Evolutionary conservation across 2,329 filamentous ascomycete species (phyloP).

Genomic region (Botrytis fabae): DNA sequence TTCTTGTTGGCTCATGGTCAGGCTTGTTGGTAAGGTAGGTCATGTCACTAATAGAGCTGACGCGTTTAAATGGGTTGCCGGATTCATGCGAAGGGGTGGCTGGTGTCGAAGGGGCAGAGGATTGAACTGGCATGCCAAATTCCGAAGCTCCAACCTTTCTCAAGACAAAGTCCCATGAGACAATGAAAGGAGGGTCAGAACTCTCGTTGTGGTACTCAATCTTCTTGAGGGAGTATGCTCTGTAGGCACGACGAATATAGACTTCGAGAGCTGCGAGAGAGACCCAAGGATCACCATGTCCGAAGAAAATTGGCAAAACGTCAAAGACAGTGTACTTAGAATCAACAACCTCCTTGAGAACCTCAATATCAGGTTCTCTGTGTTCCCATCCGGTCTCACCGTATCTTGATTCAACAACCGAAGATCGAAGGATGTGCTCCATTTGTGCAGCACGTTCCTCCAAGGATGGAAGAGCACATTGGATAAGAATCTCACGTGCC

Average conservation of each 20-base stretch:
- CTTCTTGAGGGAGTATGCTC: conserved; percentile 87
- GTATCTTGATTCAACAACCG: conserved; percentile 94
- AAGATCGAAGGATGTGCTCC: conserved; percentile 96
- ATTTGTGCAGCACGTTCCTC: conserved; percentile 95
- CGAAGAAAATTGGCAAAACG: conserved; percentile 92
- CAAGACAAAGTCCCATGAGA: conserved; percentile 95
- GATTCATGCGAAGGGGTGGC: conserved; percentile 66
- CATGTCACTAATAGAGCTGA: conserved; percentile 96
- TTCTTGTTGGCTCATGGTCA: conserved; percentile 75
- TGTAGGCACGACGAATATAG: conserved; percentile 93
- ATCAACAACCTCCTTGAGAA: conserved; percentile 97
- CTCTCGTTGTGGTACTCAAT: conserved; percentile 80
- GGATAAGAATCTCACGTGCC: conserved; percentile 94
- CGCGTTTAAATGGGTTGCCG: conserved; percentile 69
- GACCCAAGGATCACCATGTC: conserved; percentile 91
- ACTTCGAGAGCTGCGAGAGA: conserved; percentile 91
- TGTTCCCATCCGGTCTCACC: conserved; percentile 97
- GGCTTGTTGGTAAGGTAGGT: conserved; percentile 77
- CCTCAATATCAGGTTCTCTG: conserved; percentile 82
- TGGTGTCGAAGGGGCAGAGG: conserved; percentile 81
- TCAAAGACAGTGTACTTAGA: conserved; percentile 99
- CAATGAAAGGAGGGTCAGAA: conserved; percentile 70
- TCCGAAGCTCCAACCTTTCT: conserved; percentile 91
- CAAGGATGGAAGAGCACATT: conserved; percentile 91
- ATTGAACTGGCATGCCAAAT: conserved; percentile 78